Conservation (phyloP, 495 filamentous ascomycete species). For the Pyronema domesticum region DNA sequence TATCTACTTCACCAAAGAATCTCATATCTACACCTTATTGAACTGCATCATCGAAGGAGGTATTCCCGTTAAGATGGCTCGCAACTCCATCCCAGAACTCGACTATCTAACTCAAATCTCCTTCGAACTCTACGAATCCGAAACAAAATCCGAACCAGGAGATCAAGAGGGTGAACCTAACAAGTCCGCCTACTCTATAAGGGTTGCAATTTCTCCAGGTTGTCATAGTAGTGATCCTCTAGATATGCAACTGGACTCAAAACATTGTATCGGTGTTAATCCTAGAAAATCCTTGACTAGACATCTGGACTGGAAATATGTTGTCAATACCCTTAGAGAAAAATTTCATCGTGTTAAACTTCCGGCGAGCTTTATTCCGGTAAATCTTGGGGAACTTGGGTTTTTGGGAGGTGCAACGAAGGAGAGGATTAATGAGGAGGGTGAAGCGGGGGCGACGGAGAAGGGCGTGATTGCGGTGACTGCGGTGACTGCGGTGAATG, state of each 20-base stretch:
- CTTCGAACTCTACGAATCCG: conserved; percentile 92
- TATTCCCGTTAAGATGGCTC: conserved; percentile 56
- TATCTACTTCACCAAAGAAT: conserved; percentile 98
- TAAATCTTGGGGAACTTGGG: conserved; percentile 44
- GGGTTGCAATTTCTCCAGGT: conserved; percentile 85
- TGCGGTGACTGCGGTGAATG: too few species aligned
- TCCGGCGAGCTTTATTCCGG: conserved; percentile 79
- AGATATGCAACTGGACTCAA: conserved; percentile 86
- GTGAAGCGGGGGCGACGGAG: not conserved
- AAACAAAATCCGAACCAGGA: conserved; percentile 28
- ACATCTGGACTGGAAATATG: conserved; percentile 88
- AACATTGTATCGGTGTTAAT: conserved; percentile 85
- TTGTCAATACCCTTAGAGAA: conserved; percentile 80
- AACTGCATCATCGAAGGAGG: conserved; percentile 97
- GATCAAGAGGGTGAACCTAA: conserved; percentile 33
- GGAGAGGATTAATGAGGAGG: conserved; percentile 6
- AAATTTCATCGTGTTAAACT: conserved; percentile 94
- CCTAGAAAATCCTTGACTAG: conserved; percentile 73
- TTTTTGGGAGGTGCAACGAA: not conserved
- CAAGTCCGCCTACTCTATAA: conserved; percentile 78
- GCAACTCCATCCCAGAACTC: conserved; percentile 84
- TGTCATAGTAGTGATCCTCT: conserved; percentile 91
- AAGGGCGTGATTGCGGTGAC: not conserved
- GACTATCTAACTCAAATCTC: conserved; percentile 96
- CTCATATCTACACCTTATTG: conserved; percentile 90